Evolutionary conservation across 2,329 filamentous ascomycete species (phyloP).

Genomic region (Aspergillus hiratsukae): DNA sequence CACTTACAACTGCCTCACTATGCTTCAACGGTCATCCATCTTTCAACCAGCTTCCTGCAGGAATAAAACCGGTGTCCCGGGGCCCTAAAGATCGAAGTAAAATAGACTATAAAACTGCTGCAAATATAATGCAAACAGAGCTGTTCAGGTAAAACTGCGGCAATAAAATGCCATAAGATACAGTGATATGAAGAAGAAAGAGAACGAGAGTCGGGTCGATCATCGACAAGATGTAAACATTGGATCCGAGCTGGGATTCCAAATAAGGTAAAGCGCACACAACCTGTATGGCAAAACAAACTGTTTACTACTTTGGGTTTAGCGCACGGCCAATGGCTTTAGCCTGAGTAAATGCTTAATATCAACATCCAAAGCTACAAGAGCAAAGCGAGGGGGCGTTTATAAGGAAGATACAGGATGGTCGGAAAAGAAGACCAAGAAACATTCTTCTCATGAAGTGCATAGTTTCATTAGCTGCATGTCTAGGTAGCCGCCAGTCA

Average conservation of each 20-base stretch:
- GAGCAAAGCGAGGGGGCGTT: background rate
- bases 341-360: background rate
- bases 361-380: background rate
- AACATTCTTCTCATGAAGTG: background rate
- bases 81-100: background rate
- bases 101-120: background rate
- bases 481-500: constrained; percentile 19
- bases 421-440: background rate
- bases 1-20: background rate
- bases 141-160: background rate
- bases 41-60: background rate
- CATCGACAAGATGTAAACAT: constrained; percentile 24
- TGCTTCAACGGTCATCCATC: background rate
- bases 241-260: constrained; percentile 11
- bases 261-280: constrained; percentile 16
- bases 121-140: constrained; percentile 5
- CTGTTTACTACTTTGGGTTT: background rate
- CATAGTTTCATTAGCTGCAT: constrained; percentile 21
- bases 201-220: background rate
- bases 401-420: background rate
- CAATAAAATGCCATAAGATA: constrained; percentile 4
- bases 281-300: constrained; percentile 1
- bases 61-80: background rate
- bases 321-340: background rate
- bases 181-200: background rate